Conservation (phyloP, 805 yeast genomes). For the Starmerella gropengiesseri region DNA sequence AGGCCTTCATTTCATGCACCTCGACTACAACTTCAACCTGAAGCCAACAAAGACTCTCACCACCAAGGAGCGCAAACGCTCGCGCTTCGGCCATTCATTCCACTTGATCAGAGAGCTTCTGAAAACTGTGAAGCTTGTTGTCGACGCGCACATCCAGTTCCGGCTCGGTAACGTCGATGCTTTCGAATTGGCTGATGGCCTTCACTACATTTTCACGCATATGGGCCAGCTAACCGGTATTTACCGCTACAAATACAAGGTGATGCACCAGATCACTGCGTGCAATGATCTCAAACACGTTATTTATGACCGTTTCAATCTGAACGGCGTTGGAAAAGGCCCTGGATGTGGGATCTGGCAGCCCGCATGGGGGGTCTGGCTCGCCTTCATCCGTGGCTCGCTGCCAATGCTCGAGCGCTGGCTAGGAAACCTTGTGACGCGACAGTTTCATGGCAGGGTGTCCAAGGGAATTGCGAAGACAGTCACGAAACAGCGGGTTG, state of each 20-base stretch:
- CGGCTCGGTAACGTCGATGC: conserved; percentile 86
- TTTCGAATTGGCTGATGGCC: conserved; percentile 87
- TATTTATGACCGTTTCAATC: conserved; percentile 73
- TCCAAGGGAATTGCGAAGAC: conserved; percentile 87
- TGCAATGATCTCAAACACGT: conserved; percentile 93
- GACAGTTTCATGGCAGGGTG: conserved; percentile 94
- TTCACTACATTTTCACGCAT: conserved; percentile 82
- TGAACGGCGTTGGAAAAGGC: conserved; percentile 75
- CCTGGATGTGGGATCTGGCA: conserved; percentile 99
- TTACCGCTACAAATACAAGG: conserved; percentile 91
- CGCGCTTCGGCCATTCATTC: conserved; percentile 93
- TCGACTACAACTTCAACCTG: conserved; percentile 89
- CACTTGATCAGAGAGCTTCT: conserved; percentile 85
- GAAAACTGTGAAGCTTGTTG: conserved; percentile 70
- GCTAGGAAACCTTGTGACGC: conserved; percentile 79
- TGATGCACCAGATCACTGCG: conserved; percentile 95
- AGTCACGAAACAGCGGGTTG: conserved; percentile 89
- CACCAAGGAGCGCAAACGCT: conserved; percentile 89
- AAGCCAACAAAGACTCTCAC: conserved; percentile 94
- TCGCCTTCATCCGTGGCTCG: conserved; percentile 79
- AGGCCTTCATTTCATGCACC: conserved; percentile 82
- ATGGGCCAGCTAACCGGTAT: conserved; percentile 94
- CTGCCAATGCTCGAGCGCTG: conserved; percentile 88
- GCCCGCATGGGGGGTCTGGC: conserved; percentile 97
- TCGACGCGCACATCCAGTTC: conserved; percentile 88